Evolutionary conservation across 768 basidiomycete genomes (phyloP), one percentile per base, ranked within the genome.

Genomic region (Neoboletus magnificus): DNA sequence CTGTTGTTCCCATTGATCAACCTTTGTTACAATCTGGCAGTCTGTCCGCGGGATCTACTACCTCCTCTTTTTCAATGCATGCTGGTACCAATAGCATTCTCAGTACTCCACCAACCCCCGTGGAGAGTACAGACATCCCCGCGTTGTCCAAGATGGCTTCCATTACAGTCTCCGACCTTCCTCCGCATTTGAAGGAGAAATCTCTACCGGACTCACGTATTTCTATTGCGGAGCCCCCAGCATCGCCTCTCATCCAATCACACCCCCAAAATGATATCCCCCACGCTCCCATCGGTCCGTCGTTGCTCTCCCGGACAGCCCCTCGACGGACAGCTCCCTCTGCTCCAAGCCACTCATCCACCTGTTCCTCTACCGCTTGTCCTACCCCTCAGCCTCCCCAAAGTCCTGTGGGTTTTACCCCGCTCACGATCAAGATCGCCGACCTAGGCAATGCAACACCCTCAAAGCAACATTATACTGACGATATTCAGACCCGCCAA

Each of bases 401-500:
- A 8, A 62, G 50, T 27, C 62, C 66, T n/a, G 6, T 47, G 29
- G 55, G 52, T 1, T 57, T 62, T 50, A 50, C 77, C 18, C 81
- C 82, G 3, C 85, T 97, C 61, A 85, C 82, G 20, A 82, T 97
- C 67, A 96, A 97, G 79, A 94, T 97, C 58, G 93, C 93, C 30
- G 93, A 97, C 74, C 76, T 97, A 42, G 93, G 93, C 25, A 97
- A 97, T 68, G 94, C 93, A 25, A 94, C 93, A 35, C 93, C 92
- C 16, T 86, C 90, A n/a, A 86, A 76, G 61, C 85, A 86, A 64
- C 93, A 96, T 69, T 97, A 84, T 69, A 96, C 93, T 10, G 93
- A 95, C 66, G 93, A 94, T 67, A 96, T 95, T 61, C 94, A 96
- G 74, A 97, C 93, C n/a, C 83, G 93, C 41, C 93, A 96, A 68